Conservation (phyloP, 176 grass and related monocot genomes). For the Ensete glaucum region DNA sequence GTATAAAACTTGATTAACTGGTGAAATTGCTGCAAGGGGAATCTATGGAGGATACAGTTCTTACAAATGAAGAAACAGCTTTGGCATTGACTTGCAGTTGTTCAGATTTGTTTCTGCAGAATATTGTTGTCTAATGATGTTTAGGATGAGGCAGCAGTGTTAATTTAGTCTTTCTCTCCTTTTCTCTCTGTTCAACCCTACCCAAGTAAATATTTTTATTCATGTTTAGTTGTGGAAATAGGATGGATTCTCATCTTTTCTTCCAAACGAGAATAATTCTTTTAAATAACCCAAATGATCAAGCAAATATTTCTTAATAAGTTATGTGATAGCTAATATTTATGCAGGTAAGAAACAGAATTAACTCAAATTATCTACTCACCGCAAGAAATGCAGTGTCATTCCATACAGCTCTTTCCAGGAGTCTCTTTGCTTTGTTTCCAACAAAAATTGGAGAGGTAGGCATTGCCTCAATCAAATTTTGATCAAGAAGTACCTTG, state of each 20-base stretch:
- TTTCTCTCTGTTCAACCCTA: too few relatives aligned
- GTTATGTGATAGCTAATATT: neutral
- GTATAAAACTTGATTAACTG: too few relatives aligned
- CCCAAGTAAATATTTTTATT: too few relatives aligned
- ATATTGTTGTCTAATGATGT: too few relatives aligned
- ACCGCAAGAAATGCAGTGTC: conserved; percentile 97
- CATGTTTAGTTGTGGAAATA: too few relatives aligned
- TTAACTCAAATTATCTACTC: conserved; percentile 26
- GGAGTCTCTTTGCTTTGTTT: conserved; percentile 87
- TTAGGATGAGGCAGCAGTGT: too few relatives aligned
- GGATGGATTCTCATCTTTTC: neutral
- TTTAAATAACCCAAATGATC: neutral
- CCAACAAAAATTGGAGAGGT: conserved; percentile 99
- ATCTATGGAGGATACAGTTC: too few relatives aligned
- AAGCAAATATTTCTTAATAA: neutral
- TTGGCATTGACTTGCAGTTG: too few relatives aligned
- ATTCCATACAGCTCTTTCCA: conserved; percentile 99
- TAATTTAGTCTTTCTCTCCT: too few relatives aligned
- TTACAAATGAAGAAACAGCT: too few relatives aligned
- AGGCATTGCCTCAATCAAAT: conserved; percentile 95
- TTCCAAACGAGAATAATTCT: neutral
- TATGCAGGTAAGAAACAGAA: conserved; percentile 20
- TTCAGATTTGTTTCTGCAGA: too few relatives aligned
- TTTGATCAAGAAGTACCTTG: conserved; percentile 97
- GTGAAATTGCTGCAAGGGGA: too few relatives aligned